Evolutionary conservation across 2,329 filamentous ascomycete species (phyloP), one percentile per base, ranked within the genome.

Genomic region (Cladosporium cucumerinum): DNA sequence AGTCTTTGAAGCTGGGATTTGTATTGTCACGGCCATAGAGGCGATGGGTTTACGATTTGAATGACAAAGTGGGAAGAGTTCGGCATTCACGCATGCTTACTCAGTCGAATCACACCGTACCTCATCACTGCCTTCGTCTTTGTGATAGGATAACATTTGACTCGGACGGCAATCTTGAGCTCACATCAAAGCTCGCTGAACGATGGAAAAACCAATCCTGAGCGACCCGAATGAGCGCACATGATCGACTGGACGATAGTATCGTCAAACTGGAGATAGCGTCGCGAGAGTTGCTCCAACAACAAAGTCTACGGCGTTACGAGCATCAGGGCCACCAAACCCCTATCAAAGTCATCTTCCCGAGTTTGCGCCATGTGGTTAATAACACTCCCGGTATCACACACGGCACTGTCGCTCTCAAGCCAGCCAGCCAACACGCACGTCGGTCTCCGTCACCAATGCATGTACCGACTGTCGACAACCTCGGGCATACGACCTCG

Each of bases 181-280:
- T 43, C 18, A n/a, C 36, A n/a, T 10, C 36, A 8, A 43, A 43
- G 36, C 36, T 7, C 1, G 36, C 18, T 43, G 18, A n/a, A 7
- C 14, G n/a, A 18, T 5, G 36, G 5, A 7, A 12, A n/a, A 7
- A n/a, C n/a, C 5, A 1, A 2, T 2, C 18, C 0, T n/a, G 6
- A 43, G 36, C 18, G 4, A 6, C 6, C 16, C 6, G 18, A 6
- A 18, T 43, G 4, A 1, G 36, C 36, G 1, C 8, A 16, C 30
- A 11, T 16, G 12, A 34, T 34, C 32, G 3, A 34, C 11, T 30
- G 5, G 28, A 30, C 10, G 28, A 30, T 10, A 36, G 14, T 36
- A 3, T 36, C 34, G 34, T 36, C 34, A 36, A 3, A n/a, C n/a
- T n/a, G 16, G 18, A 21, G 1, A 1, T 10, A 21, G 2, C 7